phyloP scores from a whole-genome alignment of 2,329 filamentous ascomycete species.

The Aureobasidium leucospermi region DNA sequence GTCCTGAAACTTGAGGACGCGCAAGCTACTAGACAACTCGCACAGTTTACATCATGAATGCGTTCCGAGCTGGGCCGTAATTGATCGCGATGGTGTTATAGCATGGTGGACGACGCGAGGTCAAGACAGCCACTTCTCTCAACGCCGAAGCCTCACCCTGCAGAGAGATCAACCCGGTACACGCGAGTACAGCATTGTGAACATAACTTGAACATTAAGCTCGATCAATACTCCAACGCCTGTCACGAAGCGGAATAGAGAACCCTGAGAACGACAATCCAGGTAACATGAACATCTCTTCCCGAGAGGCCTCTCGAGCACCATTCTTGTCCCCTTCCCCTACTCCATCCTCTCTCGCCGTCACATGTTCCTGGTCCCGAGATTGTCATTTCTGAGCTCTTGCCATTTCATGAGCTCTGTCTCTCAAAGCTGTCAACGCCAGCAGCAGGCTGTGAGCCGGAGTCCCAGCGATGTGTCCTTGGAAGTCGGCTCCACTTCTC shows the following conservation, averaged over 20 bases:
- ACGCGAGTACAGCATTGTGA: no score
- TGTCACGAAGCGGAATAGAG: neutral
- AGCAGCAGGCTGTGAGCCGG: neutral
- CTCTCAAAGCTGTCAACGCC: neutral
- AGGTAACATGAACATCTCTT: conserved; percentile 8
- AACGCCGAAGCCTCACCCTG: no score
- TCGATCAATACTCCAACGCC: neutral
- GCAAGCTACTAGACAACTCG: neutral
- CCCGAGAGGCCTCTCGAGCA: neutral
- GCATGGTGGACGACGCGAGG: neutral
- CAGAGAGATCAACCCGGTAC: no score
- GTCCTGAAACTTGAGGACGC: neutral
- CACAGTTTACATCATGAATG: no score
- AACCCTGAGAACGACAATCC: neutral
- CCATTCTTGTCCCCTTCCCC: neutral
- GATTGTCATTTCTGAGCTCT: conserved; percentile 7
- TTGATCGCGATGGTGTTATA: no score
- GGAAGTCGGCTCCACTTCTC: neutral
- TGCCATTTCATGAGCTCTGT: conserved; percentile 2
- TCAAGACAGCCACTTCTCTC: neutral
- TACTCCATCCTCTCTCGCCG: no score
- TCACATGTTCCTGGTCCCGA: neutral
- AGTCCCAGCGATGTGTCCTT: neutral
- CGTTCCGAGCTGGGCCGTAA: no score
- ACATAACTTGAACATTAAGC: neutral